Evolutionary conservation across 495 filamentous ascomycete species (phyloP), one percentile per base, ranked within the genome.

Genomic region (Pyronema domesticum): DNA sequence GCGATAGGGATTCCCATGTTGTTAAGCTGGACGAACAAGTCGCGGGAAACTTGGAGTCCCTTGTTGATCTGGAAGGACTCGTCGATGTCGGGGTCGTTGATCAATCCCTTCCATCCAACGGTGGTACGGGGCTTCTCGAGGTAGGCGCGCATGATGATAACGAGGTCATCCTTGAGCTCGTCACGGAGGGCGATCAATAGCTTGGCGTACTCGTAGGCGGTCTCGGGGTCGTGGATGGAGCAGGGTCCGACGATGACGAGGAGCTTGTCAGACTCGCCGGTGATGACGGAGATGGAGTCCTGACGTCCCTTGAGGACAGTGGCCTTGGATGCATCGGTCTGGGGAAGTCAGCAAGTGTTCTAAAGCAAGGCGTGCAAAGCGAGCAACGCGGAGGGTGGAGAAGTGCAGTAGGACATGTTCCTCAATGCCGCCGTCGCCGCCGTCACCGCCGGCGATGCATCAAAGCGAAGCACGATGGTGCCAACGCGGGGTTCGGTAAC

Each of bases 101-200:
- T 95, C 60, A 98, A 76, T 30, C 91, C 91, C 71, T 98, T 98
- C 91, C 91, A 98, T 61, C 91, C 91, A 37, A 98, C 91, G 1
- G 91, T 98, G n/a, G 91, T 98, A 40, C 91, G 82, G 33, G 91
- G 91, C 74, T 98, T 98, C 76, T 98, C 91, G 17, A 98, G 83
- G 74, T 98, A 98, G 66, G 91, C 87, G 56, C 91, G 85, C 91
- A 98, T 98, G 66, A 98, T 81, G 65, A 98, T 81, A 60, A 79
- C 81, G 36, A 98, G 75, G 66, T 96, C 89, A 57, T 80, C 78
- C 54, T 78, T 77, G 47, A 94, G 80, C 70, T 80, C 82, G 30
- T 78, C 73, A 30, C 83, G 74, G 18, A 95, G 70, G 30, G 74
- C 72, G 71, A 86, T 86, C 39, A 98, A 74, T 39, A 81, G 79